Evolutionary conservation across 495 filamentous ascomycete species (phyloP).

Genomic region (Trichoderma gamsii): DNA sequence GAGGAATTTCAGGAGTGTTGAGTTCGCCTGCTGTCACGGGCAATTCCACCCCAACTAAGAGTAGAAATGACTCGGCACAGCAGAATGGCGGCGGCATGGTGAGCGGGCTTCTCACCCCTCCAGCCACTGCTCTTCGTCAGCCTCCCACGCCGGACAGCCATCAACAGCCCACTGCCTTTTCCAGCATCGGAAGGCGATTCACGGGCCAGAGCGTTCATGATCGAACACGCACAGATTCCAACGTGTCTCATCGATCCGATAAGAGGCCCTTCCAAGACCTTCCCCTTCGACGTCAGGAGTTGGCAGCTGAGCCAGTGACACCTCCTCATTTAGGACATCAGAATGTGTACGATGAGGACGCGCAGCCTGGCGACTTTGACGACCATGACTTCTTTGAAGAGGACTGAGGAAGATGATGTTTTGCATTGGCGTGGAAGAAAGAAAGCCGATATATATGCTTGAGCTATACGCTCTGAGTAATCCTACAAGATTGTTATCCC

Average conservation of each 20-base stretch:
- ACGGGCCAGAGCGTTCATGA: slow-evolving; percentile 42
- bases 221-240: slow-evolving; percentile 30
- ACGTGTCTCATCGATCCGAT: slow-evolving; percentile 29
- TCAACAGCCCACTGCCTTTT: slow-evolving; percentile 45
- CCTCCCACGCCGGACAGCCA: slow-evolving; percentile 40
- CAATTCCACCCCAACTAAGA: slow-evolving; percentile 60
- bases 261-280: slow-evolving; percentile 33
- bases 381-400: slow-evolving; percentile 54
- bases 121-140: slow-evolving; percentile 59
- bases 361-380: slow-evolving; percentile 51
- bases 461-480: neutral
- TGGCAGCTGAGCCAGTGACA: slow-evolving; percentile 49
- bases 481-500: too few species aligned
- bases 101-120: slow-evolving; percentile 78
- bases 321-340: slow-evolving; percentile 60
- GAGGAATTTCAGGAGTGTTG: slow-evolving; percentile 32
- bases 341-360: slow-evolving; percentile 67
- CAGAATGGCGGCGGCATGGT: slow-evolving; percentile 33
- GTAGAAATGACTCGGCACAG: slow-evolving; percentile 39
- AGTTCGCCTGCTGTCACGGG: slow-evolving; percentile 37
- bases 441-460: slow-evolving; percentile 5
- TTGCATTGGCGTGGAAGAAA: neutral
- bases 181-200: slow-evolving; percentile 45
- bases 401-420: slow-evolving; percentile 19
- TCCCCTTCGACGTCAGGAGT: slow-evolving; percentile 29